These are phyloP conservation scores for Breviolum minutum DNA, from an alignment of 73 alveolate genomes.

Conservation along the genomic window DNA sequence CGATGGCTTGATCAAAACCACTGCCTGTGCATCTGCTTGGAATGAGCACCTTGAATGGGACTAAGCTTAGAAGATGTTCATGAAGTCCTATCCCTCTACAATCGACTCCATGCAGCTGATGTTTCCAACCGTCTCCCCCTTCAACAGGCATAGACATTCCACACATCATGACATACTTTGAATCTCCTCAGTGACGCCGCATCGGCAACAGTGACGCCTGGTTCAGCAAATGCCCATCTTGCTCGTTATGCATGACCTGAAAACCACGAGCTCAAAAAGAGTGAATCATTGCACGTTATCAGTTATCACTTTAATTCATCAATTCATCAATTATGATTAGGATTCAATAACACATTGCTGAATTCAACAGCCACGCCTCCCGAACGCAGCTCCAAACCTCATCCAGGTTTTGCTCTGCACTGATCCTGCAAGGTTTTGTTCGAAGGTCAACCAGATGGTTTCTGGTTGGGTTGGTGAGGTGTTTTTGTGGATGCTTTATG, in stretches of 20 bases:
- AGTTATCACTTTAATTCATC: too few relatives aligned
- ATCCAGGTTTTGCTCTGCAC: slow-evolving; percentile 74
- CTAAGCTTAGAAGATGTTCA: too few relatives aligned
- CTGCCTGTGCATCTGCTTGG: slow-evolving; percentile 9
- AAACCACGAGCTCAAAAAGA: too few relatives aligned
- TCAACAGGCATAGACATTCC: background rate
- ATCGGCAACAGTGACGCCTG: background rate
- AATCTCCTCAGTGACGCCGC: background rate
- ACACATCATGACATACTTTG: background rate
- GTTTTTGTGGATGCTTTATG: background rate
- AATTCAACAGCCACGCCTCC: slow-evolving; percentile 23
- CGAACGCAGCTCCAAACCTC: slow-evolving; percentile 87
- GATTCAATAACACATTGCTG: too few relatives aligned
- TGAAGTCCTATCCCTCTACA: too few relatives aligned
- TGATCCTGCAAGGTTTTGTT: slow-evolving; percentile 9
- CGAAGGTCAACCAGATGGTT: background rate
- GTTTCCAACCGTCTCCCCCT: background rate
- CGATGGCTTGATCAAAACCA: slow-evolving; percentile 74
- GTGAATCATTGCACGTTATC: too few relatives aligned
- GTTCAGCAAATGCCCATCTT: slow-evolving; percentile 69
- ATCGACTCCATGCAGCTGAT: too few relatives aligned
- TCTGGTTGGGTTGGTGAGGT: background rate
- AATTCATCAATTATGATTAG: background rate
- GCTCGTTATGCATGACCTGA: slow-evolving; percentile 89
- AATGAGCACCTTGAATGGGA: too few relatives aligned